Evolutionary conservation across 352 stramenopile species (phyloP).

Genomic region (Hyaloperonospora brassicae): DNA sequence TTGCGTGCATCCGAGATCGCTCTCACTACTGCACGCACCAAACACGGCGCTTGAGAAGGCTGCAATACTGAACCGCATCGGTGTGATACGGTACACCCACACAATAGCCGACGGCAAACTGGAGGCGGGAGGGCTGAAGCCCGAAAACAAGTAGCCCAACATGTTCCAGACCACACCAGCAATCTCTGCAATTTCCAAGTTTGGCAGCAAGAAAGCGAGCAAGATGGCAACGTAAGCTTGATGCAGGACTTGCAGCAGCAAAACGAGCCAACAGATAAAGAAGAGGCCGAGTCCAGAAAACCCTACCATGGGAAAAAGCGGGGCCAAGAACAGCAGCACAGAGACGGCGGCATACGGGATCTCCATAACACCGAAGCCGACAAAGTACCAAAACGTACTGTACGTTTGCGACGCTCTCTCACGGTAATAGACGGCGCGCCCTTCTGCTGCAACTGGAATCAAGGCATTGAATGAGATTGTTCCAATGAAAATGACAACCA

Average conservation of each 20-base stretch:
- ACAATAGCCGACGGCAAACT: slow-evolving; percentile 15
- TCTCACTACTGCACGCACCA: slow-evolving; percentile 15
- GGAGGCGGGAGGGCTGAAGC: slow-evolving; percentile 30
- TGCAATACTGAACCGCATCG: slow-evolving; percentile 29
- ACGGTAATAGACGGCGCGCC: slow-evolving; percentile 11
- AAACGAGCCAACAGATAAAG: slow-evolving; percentile 24
- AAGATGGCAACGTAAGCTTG: slow-evolving; percentile 24
- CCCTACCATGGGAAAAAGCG: slow-evolving; percentile 13
- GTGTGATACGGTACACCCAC: slow-evolving; percentile 25
- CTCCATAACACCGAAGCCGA: slow-evolving; percentile 7
- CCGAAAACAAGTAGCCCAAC: slow-evolving; percentile 27
- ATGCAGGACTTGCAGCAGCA: slow-evolving; percentile 19
- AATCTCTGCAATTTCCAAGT: slow-evolving; percentile 20
- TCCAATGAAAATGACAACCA: slow-evolving; percentile 5
- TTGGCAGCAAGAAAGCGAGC: slow-evolving; percentile 25
- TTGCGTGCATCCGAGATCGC: slow-evolving; percentile 9
- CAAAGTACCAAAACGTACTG: slow-evolving; percentile 17
- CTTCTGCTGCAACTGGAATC: slow-evolving; percentile 2
- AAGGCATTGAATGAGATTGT: slow-evolving; percentile 7
- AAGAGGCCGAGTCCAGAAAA: slow-evolving; percentile 15
- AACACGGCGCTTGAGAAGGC: slow-evolving; percentile 29
- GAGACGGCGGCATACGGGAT: slow-evolving; percentile 7
- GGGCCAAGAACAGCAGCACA: slow-evolving; percentile 6
- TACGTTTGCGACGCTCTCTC: slow-evolving; percentile 13
- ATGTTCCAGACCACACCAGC: slow-evolving; percentile 28